These are phyloP conservation scores for Colletotrichum incanum DNA, from an alignment of 2,329 filamentous ascomycete genomes.

Conservation along the genomic window DNA sequence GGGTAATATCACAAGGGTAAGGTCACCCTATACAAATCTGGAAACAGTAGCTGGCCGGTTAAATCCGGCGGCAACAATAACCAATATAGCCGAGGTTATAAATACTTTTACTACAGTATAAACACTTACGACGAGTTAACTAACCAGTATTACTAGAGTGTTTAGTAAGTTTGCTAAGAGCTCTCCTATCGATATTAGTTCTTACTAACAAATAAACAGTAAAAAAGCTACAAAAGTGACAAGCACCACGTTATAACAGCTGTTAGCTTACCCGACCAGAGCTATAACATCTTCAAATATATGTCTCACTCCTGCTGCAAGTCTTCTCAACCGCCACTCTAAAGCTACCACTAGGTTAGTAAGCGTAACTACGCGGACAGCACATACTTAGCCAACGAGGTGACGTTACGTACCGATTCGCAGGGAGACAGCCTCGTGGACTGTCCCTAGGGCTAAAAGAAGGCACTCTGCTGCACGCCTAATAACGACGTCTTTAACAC, in stretches of 20 bases:
- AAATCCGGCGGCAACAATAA: conserved; percentile 12
- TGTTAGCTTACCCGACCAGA: not conserved
- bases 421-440: conserved; percentile 8
- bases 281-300: conserved; percentile 1
- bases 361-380: conserved; percentile 41
- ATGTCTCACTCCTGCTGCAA: conserved; percentile 13
- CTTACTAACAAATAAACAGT: conserved; percentile 2
- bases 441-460: not conserved
- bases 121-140: conserved; percentile 17
- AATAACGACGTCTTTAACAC: conserved; percentile 3
- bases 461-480: not conserved
- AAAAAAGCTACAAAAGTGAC: not conserved
- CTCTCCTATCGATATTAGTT: not conserved
- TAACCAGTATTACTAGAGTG: conserved; percentile 24
- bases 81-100: conserved; percentile 33
- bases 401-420: conserved; percentile 12
- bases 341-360: conserved; percentile 42
- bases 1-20: conserved; percentile 41
- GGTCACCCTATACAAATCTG: conserved; percentile 34
- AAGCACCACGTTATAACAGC: not conserved
- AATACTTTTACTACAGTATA: conserved; percentile 41
- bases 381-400: conserved; percentile 36
- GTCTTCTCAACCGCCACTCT: not conserved
- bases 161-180: conserved; percentile 21
- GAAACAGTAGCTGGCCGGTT: conserved; percentile 18